These are phyloP conservation scores for Aspergillus awamori DNA, from an alignment of 2,329 filamentous ascomycete genomes.

Conservation along the genomic window DNA sequence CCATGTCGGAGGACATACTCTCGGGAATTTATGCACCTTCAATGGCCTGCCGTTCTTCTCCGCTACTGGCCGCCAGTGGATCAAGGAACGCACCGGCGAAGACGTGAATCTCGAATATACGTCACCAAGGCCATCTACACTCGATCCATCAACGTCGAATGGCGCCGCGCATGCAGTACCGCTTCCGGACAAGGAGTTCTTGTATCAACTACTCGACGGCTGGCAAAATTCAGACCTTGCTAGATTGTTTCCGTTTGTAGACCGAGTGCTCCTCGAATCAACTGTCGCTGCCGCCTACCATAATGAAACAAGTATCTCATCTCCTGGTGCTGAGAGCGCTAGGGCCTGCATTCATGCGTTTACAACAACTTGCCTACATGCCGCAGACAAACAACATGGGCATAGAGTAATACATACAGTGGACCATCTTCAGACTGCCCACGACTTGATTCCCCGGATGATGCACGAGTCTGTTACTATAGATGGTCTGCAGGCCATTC, in stretches of 20 bases:
- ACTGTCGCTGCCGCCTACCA: conserved; percentile 11
- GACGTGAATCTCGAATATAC: neutral
- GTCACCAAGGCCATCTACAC: neutral
- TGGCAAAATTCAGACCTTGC: neutral
- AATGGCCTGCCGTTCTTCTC: conserved; percentile 10
- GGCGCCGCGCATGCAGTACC: neutral
- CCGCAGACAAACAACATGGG: neutral
- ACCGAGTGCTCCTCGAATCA: neutral
- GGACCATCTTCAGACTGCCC: conserved; percentile 2
- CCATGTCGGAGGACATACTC: neutral
- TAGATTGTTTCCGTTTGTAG: conserved; percentile 1
- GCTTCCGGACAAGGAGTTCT: neutral
- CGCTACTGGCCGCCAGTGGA: conserved; percentile 1
- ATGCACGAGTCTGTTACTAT: conserved; percentile 6
- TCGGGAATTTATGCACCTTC: conserved; percentile 1
- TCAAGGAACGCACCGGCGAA: conserved; percentile 5
- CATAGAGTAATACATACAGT: neutral
- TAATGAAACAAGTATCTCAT: neutral
- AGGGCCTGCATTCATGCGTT: conserved; percentile 17
- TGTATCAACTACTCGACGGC: neutral
- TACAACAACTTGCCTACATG: neutral
- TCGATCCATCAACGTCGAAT: neutral
- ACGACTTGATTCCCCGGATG: neutral
- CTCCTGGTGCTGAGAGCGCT: neutral
- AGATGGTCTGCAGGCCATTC: conserved; percentile 10